Evolutionary conservation across 1,284 basidiomycete species (phyloP).

Genomic region (Sporisorium iseilematis-ciliati): DNA sequence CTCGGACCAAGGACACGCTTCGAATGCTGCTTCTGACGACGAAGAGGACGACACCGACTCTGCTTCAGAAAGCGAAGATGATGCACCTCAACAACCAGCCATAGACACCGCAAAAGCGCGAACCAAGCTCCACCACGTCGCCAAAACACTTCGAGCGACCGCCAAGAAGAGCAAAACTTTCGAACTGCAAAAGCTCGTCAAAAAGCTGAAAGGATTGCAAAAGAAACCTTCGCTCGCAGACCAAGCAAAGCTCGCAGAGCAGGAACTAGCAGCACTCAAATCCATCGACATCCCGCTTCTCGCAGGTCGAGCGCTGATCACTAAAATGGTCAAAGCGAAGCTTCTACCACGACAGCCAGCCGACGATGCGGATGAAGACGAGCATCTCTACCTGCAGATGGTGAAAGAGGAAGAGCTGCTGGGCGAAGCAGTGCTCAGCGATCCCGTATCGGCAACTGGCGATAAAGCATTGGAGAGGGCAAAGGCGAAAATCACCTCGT

Average conservation of each 20-base stretch:
- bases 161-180: slow-evolving; percentile 85
- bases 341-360: slow-evolving; percentile 40
- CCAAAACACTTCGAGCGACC: slow-evolving; percentile 78
- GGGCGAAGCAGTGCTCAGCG: slow-evolving; percentile 51
- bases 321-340: slow-evolving; percentile 61
- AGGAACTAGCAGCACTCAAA: slow-evolving; percentile 79
- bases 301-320: slow-evolving; percentile 47
- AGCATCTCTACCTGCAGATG: slow-evolving; percentile 23
- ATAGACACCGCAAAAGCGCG: slow-evolving; percentile 34
- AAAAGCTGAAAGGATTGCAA: slow-evolving; percentile 80
- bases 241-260: slow-evolving; percentile 70
- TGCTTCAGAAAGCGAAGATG: slow-evolving; percentile 10
- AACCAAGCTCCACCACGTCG: slow-evolving; percentile 74
- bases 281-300: slow-evolving; percentile 70
- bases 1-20: not conserved
- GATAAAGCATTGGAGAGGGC: slow-evolving; percentile 74
- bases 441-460: slow-evolving; percentile 8
- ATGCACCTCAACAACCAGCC: not conserved
- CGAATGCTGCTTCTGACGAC: not conserved
- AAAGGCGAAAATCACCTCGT: slow-evolving; percentile 80
- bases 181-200: slow-evolving; percentile 85
- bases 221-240: slow-evolving; percentile 66
- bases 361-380: slow-evolving; percentile 3
- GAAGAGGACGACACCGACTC: not conserved
- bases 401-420: slow-evolving; percentile 58